Evolutionary conservation across 352 stramenopile genomes (phyloP).

Genomic region (Aphanomyces stellatus): DNA sequence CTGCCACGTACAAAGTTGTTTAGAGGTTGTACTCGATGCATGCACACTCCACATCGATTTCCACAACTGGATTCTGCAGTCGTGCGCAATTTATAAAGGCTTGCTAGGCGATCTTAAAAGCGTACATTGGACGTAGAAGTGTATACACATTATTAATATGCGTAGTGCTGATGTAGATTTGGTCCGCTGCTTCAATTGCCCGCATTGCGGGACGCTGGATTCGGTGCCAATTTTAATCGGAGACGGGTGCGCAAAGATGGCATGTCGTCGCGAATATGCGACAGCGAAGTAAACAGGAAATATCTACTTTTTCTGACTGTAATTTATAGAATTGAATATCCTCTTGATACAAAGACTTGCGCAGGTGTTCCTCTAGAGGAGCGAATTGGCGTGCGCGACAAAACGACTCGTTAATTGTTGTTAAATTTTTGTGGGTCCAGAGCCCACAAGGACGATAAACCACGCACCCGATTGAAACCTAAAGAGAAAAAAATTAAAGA

Average conservation of each 20-base stretch:
- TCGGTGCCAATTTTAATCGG: neutral
- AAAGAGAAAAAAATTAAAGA: neutral
- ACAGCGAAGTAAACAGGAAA: neutral
- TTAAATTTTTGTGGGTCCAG: neutral
- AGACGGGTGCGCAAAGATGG: neutral
- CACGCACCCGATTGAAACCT: neutral
- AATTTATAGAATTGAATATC: neutral
- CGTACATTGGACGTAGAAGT: neutral
- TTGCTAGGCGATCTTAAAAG: neutral
- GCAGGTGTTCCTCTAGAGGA: neutral
- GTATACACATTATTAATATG: neutral
- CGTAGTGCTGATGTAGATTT: neutral
- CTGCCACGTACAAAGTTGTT: neutral
- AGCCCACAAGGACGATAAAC: neutral
- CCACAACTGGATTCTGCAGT: neutral
- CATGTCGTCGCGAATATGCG: neutral
- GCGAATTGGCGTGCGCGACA: neutral
- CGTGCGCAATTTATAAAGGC: neutral
- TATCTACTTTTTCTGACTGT: neutral
- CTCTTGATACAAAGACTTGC: neutral
- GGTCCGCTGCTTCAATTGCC: neutral
- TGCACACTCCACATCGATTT: neutral
- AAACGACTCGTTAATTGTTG: neutral
- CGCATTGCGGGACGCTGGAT: neutral
- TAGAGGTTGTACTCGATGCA: too few species aligned